Conservation (phyloP, 163 green algal species). For the Chlamydomonas reinhardtii region DNA sequence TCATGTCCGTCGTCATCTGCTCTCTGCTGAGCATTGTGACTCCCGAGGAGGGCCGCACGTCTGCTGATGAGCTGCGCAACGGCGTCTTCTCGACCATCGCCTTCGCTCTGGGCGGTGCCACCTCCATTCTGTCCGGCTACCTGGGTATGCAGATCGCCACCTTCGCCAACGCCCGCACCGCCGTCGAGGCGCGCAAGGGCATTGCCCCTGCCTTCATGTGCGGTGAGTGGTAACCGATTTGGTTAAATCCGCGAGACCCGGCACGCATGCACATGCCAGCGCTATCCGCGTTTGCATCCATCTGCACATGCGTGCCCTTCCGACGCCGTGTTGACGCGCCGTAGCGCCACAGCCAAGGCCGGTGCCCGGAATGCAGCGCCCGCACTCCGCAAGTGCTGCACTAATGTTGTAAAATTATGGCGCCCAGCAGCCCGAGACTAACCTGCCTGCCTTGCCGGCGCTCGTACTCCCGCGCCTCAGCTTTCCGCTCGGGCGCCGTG, state of each 20-base stretch:
- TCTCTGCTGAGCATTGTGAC: constrained; percentile 90
- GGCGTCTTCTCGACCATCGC: constrained; percentile 94
- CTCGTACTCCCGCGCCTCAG: too few species aligned
- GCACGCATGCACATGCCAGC: too few species aligned
- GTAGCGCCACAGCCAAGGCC: too few species aligned
- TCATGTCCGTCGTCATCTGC: constrained; percentile 95
- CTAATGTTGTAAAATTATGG: too few species aligned
- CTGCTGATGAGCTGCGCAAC: constrained; percentile 85
- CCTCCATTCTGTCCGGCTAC: constrained; percentile 95
- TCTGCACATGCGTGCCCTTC: too few species aligned
- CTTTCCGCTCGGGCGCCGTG: constrained; percentile 97
- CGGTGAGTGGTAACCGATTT: constrained; percentile 62
- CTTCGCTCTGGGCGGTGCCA: constrained; percentile 93
- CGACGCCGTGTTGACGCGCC: too few species aligned
- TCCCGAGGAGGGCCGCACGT: constrained; percentile 59
- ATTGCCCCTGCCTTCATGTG: constrained; percentile 95
- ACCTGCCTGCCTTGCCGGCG: too few species aligned
- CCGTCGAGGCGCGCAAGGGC: constrained; percentile 95
- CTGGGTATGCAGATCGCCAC: constrained; percentile 98
- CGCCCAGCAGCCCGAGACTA: too few species aligned
- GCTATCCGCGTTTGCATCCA: too few species aligned
- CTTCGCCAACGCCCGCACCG: constrained; percentile 96
- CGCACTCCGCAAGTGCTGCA: too few species aligned
- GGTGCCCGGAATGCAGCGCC: too few species aligned
- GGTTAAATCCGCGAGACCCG: too few species aligned